Conservation (phyloP, 169 alveolate species). For the Cyclospora cayetanensis region DNA sequence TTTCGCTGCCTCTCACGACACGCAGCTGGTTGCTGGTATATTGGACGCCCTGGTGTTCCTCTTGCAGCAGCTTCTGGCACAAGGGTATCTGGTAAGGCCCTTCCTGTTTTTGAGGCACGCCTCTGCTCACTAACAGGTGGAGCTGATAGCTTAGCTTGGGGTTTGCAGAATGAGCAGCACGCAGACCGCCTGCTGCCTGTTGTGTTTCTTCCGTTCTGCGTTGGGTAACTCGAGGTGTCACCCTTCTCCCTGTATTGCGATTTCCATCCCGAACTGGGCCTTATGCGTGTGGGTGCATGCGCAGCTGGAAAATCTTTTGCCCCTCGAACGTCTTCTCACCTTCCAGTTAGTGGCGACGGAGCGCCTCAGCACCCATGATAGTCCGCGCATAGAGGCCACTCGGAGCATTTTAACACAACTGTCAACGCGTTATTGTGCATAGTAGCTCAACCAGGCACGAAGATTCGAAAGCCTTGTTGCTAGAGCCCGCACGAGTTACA, state of each 20-base stretch:
- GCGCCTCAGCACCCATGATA: neutral
- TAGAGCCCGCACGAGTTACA: too few species aligned
- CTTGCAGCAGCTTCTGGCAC: neutral
- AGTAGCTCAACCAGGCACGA: too few species aligned
- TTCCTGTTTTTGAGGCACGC: too few species aligned
- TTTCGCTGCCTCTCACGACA: neutral
- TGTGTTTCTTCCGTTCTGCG: too few species aligned
- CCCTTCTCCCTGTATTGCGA: too few species aligned
- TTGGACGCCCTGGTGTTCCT: neutral
- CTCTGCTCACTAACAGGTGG: neutral
- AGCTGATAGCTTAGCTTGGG: neutral
- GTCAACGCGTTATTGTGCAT: neutral
- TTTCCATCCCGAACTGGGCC: neutral
- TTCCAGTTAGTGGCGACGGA: neutral
- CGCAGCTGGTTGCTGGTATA: neutral
- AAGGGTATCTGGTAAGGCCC: neutral
- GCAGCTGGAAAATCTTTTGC: neutral
- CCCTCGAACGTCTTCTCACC: neutral
- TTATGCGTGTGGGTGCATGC: neutral
- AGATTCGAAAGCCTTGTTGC: neutral
- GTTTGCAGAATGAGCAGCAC: neutral
- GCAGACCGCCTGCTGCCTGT: neutral
- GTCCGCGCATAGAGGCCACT: neutral
- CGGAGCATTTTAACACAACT: neutral
- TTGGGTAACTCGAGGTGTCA: too few species aligned